These are phyloP conservation scores for Podila clonocystis DNA, from an alignment of 192 early-diverging fungal species.

Conservation along the genomic window DNA sequence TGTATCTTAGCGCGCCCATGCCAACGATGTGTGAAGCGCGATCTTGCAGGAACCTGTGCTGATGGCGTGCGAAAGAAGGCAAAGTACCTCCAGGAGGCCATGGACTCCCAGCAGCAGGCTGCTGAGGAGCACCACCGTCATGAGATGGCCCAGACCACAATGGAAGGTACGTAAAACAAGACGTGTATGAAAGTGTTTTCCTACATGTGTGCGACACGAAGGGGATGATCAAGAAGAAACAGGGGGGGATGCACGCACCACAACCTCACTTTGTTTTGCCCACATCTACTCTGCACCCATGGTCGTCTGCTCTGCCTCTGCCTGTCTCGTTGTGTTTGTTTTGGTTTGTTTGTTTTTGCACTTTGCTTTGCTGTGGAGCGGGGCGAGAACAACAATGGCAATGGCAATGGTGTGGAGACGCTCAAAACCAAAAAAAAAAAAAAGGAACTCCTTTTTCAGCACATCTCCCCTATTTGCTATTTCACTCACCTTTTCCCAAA, in stretches of 20 bases:
- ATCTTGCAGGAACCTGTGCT: conserved; percentile 75
- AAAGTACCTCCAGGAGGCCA: conserved; percentile 86
- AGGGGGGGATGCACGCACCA: too few relatives aligned
- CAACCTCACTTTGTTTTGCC: too few relatives aligned
- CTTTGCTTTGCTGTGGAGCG: too few relatives aligned
- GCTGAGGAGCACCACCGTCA: conserved; percentile 23
- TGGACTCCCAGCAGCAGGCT: conserved; percentile 54
- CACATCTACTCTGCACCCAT: too few relatives aligned
- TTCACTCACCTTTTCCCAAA: neutral
- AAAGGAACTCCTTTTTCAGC: neutral
- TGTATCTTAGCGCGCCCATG: conserved; percentile 77
- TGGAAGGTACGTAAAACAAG: neutral
- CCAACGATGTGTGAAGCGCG: conserved; percentile 85
- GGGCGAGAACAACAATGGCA: neutral
- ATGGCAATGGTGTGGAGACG: too few relatives aligned
- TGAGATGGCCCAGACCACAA: neutral
- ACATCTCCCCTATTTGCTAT: neutral
- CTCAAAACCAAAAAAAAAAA: too few relatives aligned
- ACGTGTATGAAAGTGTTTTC: too few relatives aligned
- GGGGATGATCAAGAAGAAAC: too few relatives aligned
- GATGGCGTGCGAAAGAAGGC: conserved; percentile 92
- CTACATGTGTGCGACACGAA: too few relatives aligned
- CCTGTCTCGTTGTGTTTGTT: neutral
- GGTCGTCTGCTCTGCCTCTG: neutral
- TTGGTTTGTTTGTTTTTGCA: too few relatives aligned